Evolutionary conservation across 176 grass and related monocot genomes (phyloP).

Genomic region (Pharus latifolius): DNA sequence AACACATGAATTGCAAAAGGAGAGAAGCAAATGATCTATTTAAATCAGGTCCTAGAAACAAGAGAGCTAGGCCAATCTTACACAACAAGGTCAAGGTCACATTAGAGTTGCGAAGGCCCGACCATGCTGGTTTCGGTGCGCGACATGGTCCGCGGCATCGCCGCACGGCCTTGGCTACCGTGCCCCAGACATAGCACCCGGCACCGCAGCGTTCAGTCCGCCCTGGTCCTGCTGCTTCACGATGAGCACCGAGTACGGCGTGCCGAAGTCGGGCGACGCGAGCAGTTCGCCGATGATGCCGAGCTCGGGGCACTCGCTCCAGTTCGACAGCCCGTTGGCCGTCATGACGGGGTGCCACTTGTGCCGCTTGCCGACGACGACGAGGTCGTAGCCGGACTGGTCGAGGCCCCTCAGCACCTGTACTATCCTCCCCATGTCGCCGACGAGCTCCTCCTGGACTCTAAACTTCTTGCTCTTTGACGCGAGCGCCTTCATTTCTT

Average conservation of each 20-base stretch:
- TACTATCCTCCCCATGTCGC: constrained; percentile 66
- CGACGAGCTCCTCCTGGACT: constrained; percentile 49
- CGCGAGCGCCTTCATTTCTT: constrained; percentile 47
- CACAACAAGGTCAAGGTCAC: neutral
- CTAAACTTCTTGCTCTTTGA: constrained; percentile 37
- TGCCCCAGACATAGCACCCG: constrained; percentile 22
- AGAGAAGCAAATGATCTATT: neutral
- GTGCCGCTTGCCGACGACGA: constrained; percentile 71
- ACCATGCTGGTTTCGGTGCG: neutral
- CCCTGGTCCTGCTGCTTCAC: constrained; percentile 88
- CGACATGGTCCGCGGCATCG: neutral
- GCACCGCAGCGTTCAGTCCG: constrained; percentile 33
- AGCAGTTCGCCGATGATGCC: constrained; percentile 77
- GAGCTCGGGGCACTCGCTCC: constrained; percentile 80
- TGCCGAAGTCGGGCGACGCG: constrained; percentile 58
- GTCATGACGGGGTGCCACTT: constrained; percentile 55
- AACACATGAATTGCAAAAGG: neutral
- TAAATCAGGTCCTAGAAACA: constrained; percentile 10
- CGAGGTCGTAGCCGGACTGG: constrained; percentile 54
- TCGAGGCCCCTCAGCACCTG: constrained; percentile 36
- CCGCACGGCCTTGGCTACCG: neutral
- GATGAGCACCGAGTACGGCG: constrained; percentile 65
- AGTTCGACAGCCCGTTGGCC: constrained; percentile 43
- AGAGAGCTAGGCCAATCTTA: neutral
- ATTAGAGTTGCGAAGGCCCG: neutral